Evolutionary conservation across 148 eudicot genomes (phyloP), one percentile per base, ranked within the genome.

Genomic region (Mesembryanthemum crystallinum): DNA sequence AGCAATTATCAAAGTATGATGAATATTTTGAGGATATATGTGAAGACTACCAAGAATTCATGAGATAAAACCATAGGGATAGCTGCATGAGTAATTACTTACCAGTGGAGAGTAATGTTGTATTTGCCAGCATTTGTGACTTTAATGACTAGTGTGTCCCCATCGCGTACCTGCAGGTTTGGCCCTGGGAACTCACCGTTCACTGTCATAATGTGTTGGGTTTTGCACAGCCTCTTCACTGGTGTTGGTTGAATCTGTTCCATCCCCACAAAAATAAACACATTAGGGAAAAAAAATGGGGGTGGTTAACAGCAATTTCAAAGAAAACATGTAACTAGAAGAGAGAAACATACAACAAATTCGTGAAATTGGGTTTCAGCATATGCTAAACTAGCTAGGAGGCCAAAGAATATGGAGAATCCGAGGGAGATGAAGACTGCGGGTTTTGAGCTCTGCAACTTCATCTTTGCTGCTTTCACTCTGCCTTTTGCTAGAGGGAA

Each of bases 101-200:
- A 94, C 98, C 98, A 94, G 80, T 94, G 98, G 71, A 94, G 79
- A 76, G 92, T 88, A 79, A 84, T 85, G 76, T 91, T 83, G 87
- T 85, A 90, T 80, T 84, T 90, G 33, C 86, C 97, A 45, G 65
- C 71, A 73, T 94, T 94, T 20, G 84, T 79, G 73, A 76, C 98
- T 80, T 79, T 82, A 80, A 94, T 81, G 47, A 87, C 87, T 4
- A 94, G 79, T 20, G 88, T 79, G 81, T 94, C 97, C 59, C 98
- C 98, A 32, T 94, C 73, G 39, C 89, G 77, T 3, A 83, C 93
- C 42, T 89, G 84, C 52, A 94, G 35, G 72, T 85, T 87, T 24
- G 98, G 98, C 54, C 98, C 98, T 25, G 98, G 98, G 62, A 78
- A 91, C 57, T 90, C 93, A 20, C 95, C 97, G 39, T 94, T 94